Conservation (phyloP, 192 early-diverging fungal genomes). For the Backusella liffmaniae region DNA sequence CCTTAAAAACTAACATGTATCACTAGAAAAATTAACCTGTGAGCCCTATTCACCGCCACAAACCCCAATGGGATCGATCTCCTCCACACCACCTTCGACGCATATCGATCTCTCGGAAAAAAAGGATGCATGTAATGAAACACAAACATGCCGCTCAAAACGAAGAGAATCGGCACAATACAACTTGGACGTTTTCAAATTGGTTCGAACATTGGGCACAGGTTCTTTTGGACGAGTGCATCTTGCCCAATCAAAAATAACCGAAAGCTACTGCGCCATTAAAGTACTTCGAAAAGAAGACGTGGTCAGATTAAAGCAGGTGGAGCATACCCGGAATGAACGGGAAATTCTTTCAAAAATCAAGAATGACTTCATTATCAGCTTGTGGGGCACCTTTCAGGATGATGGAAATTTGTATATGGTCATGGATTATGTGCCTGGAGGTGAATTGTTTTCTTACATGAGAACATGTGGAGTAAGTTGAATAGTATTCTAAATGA, state of each 20-base stretch:
- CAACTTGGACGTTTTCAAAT: constrained; percentile 67
- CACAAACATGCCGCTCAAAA: not conserved
- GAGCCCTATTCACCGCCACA: constrained; percentile 15
- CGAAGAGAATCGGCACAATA: constrained; percentile 8
- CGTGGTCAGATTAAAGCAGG: constrained; percentile 89
- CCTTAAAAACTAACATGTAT: not conserved
- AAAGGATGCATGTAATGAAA: not conserved
- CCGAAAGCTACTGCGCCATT: constrained; percentile 86
- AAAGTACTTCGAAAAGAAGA: constrained; percentile 91
- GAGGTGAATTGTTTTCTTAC: constrained; percentile 83
- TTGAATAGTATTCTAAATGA: not conserved
- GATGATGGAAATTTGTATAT: constrained; percentile 85
- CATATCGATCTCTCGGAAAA: constrained; percentile 4
- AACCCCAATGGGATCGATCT: constrained; percentile 4
- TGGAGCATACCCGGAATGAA: constrained; percentile 97
- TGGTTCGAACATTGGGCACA: constrained; percentile 86
- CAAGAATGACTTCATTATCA: constrained; percentile 84
- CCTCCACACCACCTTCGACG: not conserved
- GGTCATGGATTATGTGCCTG: constrained; percentile 91
- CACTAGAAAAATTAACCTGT: constrained; percentile 1
- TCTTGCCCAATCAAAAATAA: constrained; percentile 74
- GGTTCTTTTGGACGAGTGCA: constrained; percentile 96
- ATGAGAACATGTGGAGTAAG: constrained; percentile 76
- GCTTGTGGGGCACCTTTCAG: constrained; percentile 87
- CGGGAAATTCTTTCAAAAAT: constrained; percentile 80